A percentile compares a stretch with the other conserved stretches of the same genome.
These are phyloP conservation scores for Salvia miltiorrhiza DNA, from an alignment of 257 asterid genomes.

Conservation along the genomic window DNA sequence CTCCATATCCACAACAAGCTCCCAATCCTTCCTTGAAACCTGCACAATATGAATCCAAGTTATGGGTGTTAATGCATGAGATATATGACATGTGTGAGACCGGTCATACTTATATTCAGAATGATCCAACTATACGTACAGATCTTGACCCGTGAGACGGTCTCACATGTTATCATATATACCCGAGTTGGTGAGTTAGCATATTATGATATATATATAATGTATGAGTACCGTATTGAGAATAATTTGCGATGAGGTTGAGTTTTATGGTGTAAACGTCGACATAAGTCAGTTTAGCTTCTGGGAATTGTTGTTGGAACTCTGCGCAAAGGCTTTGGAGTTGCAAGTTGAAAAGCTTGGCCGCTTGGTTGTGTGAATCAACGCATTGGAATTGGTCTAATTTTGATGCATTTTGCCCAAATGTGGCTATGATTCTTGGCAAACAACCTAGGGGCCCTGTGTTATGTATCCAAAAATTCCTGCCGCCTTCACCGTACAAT, in stretches of 20 bases:
- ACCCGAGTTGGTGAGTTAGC: too few species aligned
- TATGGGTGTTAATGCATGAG: too few species aligned
- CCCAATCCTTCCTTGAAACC: conserved; percentile 25
- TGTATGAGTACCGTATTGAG: conserved; percentile 3
- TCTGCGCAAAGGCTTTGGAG: conserved; percentile 25
- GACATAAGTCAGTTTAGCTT: conserved; percentile 36
- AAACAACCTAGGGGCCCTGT: conserved; percentile 57
- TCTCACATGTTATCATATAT: too few species aligned
- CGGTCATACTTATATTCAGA: too few species aligned
- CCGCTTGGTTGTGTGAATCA: conserved; percentile 37
- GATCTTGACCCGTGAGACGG: too few species aligned
- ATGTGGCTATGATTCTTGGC: conserved; percentile 28
- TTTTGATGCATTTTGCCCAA: conserved; percentile 26
- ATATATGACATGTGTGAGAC: too few species aligned
- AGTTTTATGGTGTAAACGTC: conserved; percentile 35
- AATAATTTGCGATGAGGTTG: conserved; percentile 24
- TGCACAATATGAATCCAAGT: too few species aligned
- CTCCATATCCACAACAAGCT: conserved; percentile 22
- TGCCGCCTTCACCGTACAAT: conserved; percentile 39
- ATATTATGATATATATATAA: neutral
- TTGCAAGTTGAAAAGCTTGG: conserved; percentile 39
- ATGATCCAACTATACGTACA: too few species aligned
- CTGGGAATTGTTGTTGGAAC: conserved; percentile 22
- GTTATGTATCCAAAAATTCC: conserved; percentile 51
- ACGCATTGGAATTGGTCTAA: conserved; percentile 35